Evolutionary conservation across 1,284 basidiomycete genomes (phyloP).

Genomic region (Cryptococcus hybrid): DNA sequence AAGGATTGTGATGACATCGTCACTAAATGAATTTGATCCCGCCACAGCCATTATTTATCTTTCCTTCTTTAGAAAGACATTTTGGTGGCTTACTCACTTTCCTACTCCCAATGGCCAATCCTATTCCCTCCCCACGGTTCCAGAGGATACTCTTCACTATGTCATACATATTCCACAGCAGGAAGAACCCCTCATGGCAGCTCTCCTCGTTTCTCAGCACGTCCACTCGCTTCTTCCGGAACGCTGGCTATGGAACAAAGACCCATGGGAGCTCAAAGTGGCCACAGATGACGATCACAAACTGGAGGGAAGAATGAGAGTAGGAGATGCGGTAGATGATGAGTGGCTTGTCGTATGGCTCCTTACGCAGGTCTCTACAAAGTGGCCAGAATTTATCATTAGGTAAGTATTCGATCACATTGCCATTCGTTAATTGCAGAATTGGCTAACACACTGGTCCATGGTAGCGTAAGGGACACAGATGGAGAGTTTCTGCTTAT

Average conservation of each 20-base stretch:
- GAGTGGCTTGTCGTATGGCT: conserved; percentile 97
- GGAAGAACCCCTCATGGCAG: conserved; percentile 63
- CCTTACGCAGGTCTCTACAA: conserved; percentile 66
- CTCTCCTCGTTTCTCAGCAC: conserved; percentile 63
- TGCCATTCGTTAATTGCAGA: too few species aligned
- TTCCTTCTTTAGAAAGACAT: too few species aligned
- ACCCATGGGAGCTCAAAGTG: conserved; percentile 75
- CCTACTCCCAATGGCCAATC: background rate
- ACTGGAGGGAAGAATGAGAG: conserved; percentile 74
- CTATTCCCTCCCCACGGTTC: conserved; percentile 55
- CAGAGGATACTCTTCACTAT: conserved; percentile 83
- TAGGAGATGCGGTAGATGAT: conserved; percentile 96
- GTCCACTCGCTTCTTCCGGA: conserved; percentile 60
- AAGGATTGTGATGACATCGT: too few species aligned
- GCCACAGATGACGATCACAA: background rate
- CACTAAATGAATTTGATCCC: too few species aligned
- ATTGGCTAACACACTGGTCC: too few species aligned
- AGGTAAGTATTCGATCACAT: conserved; percentile 25
- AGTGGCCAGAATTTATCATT: conserved; percentile 73
- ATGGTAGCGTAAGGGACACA: conserved; percentile 67
- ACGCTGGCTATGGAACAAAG: conserved; percentile 82
- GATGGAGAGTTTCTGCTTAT: conserved; percentile 97
- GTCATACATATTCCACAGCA: conserved; percentile 60
- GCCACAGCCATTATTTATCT: too few species aligned
- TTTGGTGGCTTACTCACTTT: too few species aligned